Evolutionary conservation across 305 asterid genomes (phyloP), one percentile per base, ranked within the genome.

Genomic region (Withania somnifera): DNA sequence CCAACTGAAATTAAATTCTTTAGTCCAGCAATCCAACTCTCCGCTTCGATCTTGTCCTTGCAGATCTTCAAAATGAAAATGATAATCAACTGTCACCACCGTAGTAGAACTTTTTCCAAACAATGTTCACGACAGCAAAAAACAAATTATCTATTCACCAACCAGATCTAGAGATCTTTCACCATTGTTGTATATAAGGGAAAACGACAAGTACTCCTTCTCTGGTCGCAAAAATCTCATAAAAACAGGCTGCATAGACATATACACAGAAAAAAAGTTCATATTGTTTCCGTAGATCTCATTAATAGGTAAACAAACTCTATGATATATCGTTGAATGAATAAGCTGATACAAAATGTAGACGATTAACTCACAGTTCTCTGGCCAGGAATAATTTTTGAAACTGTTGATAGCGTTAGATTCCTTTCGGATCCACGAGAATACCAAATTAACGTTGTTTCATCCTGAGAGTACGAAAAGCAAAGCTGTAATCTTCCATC

Each of bases 141-240:
- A 61, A 5, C 20, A 61, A 51, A 22, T 11, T 9, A 51, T 53
- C 38, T 17, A 28, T 19, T 82, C 53, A 86, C 98, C 85, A 20
- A 95, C 99, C 96, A 95, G 89, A 87, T 95, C 99, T 24, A 95
- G 95, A 42, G 98, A 94, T 89, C 99, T 89, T 34, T 95, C 98
- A 1, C 97, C 98, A 84, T 91, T 91, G 81, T 91, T 90, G 84
- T 94, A 92, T 86, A 95, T 87, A 77, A 95, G 92, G 9, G 99
- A 95, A 85, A 95, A 95, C 14, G 99, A 95, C 81, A 95, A 87
- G 90, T 92, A 94, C 84, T 95, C 99, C 92, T 95, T 95, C 84
- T 95, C 99, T 17, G 98, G 98, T 67, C 97, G 93, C 88, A 88
- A 89, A 87, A 66, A 95, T 93, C 99, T 90, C 89, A 79, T 90